Percentiles rank a stretch among this genome's conserved stretches.
These are phyloP conservation scores for Schrenkiella parvula DNA, from an alignment of 345 rosid genomes.

Conservation along the genomic window DNA sequence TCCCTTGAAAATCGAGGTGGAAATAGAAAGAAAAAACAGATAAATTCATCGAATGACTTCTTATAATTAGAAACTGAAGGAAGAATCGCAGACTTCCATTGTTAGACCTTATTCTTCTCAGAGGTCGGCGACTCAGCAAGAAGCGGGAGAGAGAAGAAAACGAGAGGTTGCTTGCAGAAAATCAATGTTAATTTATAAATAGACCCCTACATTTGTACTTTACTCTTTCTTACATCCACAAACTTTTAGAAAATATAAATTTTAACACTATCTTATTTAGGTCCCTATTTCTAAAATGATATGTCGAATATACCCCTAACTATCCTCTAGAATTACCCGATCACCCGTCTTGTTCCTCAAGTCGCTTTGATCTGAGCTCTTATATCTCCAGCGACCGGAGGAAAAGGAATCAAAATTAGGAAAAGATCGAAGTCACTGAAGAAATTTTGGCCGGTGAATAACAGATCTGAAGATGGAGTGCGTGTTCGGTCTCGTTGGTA, in stretches of 20 bases:
- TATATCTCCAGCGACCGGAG: slow-evolving; percentile 12
- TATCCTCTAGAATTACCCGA: not conserved
- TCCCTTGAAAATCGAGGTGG: not conserved
- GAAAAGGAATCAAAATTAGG: not conserved
- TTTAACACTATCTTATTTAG: not conserved
- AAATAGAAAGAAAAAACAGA: not conserved
- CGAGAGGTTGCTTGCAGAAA: slow-evolving; percentile 27
- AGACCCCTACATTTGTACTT: not conserved
- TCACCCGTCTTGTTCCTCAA: slow-evolving; percentile 36
- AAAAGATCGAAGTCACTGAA: not conserved
- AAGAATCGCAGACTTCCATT: slow-evolving; percentile 24
- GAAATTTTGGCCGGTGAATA: not conserved
- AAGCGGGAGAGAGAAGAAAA: slow-evolving; percentile 30
- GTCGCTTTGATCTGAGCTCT: slow-evolving; percentile 28
- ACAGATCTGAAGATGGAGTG: slow-evolving; percentile 75
- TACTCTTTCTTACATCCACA: not conserved
- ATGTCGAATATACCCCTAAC: not conserved
- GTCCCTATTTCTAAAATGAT: not conserved
- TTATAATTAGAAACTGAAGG: slow-evolving; percentile 11
- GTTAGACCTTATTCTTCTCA: slow-evolving; percentile 37
- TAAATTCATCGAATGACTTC: not conserved
- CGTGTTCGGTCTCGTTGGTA: slow-evolving; percentile 86
- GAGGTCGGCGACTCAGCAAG: slow-evolving; percentile 33
- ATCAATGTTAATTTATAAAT: not conserved
- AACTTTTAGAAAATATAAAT: not conserved